Conservation (phyloP, 1,284 basidiomycete species). For the Megacollybia platyphylla region DNA sequence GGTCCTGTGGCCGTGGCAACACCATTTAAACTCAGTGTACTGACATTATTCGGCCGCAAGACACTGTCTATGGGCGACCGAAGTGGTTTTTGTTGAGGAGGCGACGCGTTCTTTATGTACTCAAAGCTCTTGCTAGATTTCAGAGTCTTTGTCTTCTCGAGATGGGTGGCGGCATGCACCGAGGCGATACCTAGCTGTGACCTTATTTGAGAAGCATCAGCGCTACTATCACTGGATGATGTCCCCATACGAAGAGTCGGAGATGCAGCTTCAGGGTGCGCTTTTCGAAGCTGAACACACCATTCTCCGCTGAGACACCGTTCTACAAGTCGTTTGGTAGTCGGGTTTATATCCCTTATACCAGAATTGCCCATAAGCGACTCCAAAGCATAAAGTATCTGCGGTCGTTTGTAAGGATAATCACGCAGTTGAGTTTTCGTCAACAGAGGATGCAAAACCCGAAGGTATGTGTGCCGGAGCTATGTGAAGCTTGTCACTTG, state of each 20-base stretch:
- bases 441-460: constrained; percentile 90
- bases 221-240: constrained; percentile 30
- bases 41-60: constrained; percentile 22
- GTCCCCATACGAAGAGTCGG: constrained; percentile 16
- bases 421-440: constrained; percentile 86
- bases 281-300: constrained; percentile 58
- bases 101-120: constrained; percentile 18
- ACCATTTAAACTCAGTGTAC: constrained; percentile 22
- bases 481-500: constrained; percentile 16
- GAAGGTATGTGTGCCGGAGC: constrained; percentile 94
- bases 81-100: constrained; percentile 7
- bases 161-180: constrained; percentile 16
- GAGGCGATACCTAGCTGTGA: constrained; percentile 10
- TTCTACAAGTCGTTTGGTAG: constrained; percentile 86
- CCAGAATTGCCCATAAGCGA: constrained; percentile 63
- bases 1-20: constrained; percentile 17
- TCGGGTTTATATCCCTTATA: constrained; percentile 75
- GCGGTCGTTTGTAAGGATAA: constrained; percentile 83
- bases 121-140: constrained; percentile 58
- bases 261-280: constrained; percentile 17
- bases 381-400: constrained; percentile 79
- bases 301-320: constrained; percentile 82
- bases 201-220: constrained; percentile 16
- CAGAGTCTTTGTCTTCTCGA: constrained; percentile 26
- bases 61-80: constrained; percentile 12